A percentile compares a stretch with the other conserved stretches of the same genome.
Evolutionary conservation across 306 rosid species (phyloP).

Genomic region (Morella rubra): DNA sequence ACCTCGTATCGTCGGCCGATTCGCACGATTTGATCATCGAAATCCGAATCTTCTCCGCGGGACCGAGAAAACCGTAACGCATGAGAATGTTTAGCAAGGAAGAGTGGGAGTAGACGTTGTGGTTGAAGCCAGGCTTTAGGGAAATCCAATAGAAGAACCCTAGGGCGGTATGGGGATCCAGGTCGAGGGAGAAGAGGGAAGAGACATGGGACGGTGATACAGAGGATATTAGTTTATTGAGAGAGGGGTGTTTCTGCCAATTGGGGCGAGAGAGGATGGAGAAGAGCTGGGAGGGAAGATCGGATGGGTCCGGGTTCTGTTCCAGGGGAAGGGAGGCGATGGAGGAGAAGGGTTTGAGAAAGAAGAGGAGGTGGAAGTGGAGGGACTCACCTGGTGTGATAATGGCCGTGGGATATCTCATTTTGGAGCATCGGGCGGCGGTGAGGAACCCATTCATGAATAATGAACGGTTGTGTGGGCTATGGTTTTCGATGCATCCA

Average conservation of each 20-base stretch:
- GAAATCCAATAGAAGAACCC: constrained; percentile 69
- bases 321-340: constrained; percentile 32
- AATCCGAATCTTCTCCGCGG: constrained; percentile 61
- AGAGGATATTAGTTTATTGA: constrained; percentile 44
- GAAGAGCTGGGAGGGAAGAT: constrained; percentile 52
- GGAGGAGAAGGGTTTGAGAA: constrained; percentile 42
- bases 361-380: background rate
- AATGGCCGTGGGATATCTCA: constrained; percentile 43
- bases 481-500: background rate
- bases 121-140: constrained; percentile 42
- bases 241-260: constrained; percentile 62
- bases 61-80: constrained; percentile 42
- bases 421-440: constrained; percentile 22
- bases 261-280: constrained; percentile 54
- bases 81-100: constrained; percentile 56
- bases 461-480: background rate
- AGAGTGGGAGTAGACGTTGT: constrained; percentile 46
- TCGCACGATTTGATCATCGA: constrained; percentile 56
- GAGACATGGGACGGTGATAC: constrained; percentile 57
- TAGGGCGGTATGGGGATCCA: constrained; percentile 59
- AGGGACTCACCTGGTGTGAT: constrained; percentile 25
- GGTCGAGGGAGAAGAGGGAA: constrained; percentile 51
- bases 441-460: constrained; percentile 15
- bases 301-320: constrained; percentile 16
- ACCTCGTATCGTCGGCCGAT: constrained; percentile 38